Evolutionary conservation across 345 rosid genomes (phyloP).

Genomic region (Camelina laxa): DNA sequence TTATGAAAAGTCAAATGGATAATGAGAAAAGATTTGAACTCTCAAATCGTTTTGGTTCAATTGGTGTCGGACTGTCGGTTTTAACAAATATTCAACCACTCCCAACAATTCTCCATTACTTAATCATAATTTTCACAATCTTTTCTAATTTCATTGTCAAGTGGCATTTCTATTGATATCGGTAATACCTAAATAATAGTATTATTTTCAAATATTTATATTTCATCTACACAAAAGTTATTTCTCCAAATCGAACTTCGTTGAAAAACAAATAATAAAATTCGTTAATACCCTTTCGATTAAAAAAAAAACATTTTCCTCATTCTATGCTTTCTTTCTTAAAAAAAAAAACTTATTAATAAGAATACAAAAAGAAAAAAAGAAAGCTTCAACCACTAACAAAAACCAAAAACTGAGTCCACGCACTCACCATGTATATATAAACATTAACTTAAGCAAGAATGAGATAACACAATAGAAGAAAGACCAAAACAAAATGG

Average conservation of each 20-base stretch:
- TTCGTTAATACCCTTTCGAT: background rate
- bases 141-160: background rate
- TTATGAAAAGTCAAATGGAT: conserved; percentile 33
- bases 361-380: background rate
- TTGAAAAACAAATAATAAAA: background rate
- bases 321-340: background rate
- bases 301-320: background rate
- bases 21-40: conserved; percentile 39
- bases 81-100: conserved; percentile 50
- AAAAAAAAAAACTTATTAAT: background rate
- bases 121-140: background rate
- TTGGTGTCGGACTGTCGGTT: conserved; percentile 39
- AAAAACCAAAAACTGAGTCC: conserved; percentile 11
- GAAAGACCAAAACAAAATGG: conserved; percentile 47
- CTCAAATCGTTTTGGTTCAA: conserved; percentile 28
- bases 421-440: conserved; percentile 32
- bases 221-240: background rate
- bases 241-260: background rate
- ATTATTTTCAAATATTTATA: background rate
- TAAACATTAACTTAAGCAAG: conserved; percentile 14
- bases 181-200: background rate
- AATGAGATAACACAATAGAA: background rate
- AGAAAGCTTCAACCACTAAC: conserved; percentile 22
- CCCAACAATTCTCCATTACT: conserved; percentile 36
- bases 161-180: conserved; percentile 1